phyloP scores from a whole-genome alignment of 371 early-diverging fungal genomes.

The Rhizomucor pusillus region DNA sequence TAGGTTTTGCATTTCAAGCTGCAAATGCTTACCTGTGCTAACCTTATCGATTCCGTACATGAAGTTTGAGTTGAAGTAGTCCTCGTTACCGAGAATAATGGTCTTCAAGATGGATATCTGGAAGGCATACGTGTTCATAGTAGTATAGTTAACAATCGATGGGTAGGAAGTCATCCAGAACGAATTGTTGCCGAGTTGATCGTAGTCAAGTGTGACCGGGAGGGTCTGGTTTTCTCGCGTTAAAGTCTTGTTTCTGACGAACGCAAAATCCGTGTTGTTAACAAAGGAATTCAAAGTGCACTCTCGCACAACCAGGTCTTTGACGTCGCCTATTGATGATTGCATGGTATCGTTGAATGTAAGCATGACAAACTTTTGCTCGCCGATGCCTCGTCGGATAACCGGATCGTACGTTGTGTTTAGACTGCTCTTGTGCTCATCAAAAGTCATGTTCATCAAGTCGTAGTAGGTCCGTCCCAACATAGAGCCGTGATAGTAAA shows the following conservation, averaged over 20 bases:
- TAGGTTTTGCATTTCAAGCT: too few species aligned
- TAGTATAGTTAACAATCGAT: neutral
- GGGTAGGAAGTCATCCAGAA: neutral
- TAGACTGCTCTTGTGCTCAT: neutral
- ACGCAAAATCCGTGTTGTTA: constrained; percentile 3
- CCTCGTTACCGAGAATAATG: neutral
- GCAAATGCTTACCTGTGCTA: neutral
- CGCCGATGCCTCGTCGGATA: constrained; percentile 1
- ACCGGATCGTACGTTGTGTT: neutral
- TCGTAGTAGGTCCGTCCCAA: constrained; percentile 8
- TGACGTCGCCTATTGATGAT: neutral
- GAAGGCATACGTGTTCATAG: constrained; percentile 10
- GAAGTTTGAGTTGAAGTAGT: neutral
- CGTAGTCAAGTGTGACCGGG: constrained; percentile 8
- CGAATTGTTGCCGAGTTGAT: neutral
- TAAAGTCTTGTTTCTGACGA: neutral
- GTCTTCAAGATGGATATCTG: constrained; percentile 7
- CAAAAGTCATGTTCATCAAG: constrained; percentile 6
- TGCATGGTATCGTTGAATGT: neutral
- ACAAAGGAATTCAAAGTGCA: constrained; percentile 9
- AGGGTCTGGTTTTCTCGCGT: neutral
- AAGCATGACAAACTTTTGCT: constrained; percentile 8
- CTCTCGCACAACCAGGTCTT: constrained; percentile 1
- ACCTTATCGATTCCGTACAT: neutral
- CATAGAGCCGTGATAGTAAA: constrained; percentile 13